Conservation (phyloP, 805 yeast genomes). For the Yueomyces sinensis region DNA sequence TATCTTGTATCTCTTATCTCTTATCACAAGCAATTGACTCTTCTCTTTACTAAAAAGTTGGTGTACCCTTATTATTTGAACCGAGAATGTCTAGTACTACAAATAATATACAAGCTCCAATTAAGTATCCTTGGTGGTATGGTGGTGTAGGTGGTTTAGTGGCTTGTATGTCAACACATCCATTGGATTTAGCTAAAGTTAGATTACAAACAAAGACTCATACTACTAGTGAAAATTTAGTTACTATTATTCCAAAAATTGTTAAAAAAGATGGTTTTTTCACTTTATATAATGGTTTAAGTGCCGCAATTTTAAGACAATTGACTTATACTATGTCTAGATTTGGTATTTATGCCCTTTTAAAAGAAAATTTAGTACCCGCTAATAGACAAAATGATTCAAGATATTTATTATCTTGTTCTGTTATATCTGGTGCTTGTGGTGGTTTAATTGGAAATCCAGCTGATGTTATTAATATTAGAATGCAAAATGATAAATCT, state of each 20-base stretch:
- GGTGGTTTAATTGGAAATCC: conserved; percentile 87
- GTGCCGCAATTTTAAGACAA: conserved; percentile 74
- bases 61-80: too few relatives aligned
- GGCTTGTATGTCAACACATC: conserved; percentile 63
- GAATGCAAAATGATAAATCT: conserved; percentile 83
- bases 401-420: conserved; percentile 50
- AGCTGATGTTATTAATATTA: conserved; percentile 72
- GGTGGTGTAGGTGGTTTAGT: conserved; percentile 60
- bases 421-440: conserved; percentile 74
- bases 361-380: conserved; percentile 44
- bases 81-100: too few relatives aligned
- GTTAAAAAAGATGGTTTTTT: conserved; percentile 39
- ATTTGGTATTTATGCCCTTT: conserved; percentile 72
- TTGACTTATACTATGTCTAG: conserved; percentile 80
- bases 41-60: too few relatives aligned
- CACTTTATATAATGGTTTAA: conserved; percentile 68
- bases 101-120: background rate
- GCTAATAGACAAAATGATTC: conserved; percentile 39
- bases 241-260: conserved; percentile 33
- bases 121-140: conserved; percentile 41
- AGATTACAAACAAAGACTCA: conserved; percentile 65
- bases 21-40: too few relatives aligned
- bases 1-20: too few relatives aligned
- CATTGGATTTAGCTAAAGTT: conserved; percentile 77
- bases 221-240: conserved; percentile 37